Conservation (phyloP, 495 filamentous ascomycete genomes). For the Penicillium cataractarum region DNA sequence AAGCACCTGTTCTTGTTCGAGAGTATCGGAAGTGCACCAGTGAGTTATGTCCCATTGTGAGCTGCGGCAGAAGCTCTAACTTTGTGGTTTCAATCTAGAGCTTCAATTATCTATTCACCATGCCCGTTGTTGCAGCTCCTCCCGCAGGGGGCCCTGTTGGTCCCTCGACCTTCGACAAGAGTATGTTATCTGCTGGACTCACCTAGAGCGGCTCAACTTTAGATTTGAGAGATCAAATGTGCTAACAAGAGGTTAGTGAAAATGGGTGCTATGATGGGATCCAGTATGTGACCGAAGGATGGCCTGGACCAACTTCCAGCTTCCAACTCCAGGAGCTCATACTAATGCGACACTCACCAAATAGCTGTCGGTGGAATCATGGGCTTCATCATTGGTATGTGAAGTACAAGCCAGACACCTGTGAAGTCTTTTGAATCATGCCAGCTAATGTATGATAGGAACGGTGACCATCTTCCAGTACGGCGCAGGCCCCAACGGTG, state of each 20-base stretch:
- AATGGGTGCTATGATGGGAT: conserved; percentile 98
- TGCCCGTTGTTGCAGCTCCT: conserved; percentile 70
- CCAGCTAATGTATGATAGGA: conserved; percentile 53
- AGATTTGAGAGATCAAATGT: neutral
- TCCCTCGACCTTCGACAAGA: conserved; percentile 89
- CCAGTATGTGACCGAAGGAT: conserved; percentile 64
- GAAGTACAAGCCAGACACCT: neutral
- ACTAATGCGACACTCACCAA: conserved; percentile 17
- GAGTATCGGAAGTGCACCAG: neutral
- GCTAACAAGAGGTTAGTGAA: conserved; percentile 67
- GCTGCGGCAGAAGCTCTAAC: conserved; percentile 2
- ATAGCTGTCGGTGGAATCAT: conserved; percentile 92
- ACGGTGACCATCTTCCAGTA: conserved; percentile 93
- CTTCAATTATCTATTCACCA: conserved; percentile 35
- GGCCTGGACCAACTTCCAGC: neutral
- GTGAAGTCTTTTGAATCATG: neutral
- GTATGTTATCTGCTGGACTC: conserved; percentile 57
- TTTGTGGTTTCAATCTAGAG: neutral
- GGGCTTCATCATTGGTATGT: conserved; percentile 92
- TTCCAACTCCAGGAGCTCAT: conserved; percentile 9
- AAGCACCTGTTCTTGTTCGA: conserved; percentile 12
- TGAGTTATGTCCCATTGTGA: conserved; percentile 4
- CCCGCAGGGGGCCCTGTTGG: conserved; percentile 54
- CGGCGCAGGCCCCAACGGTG: conserved; percentile 89
- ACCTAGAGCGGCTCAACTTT: neutral